Percentiles rank a stretch among this genome's conserved stretches.
phyloP scores from a whole-genome alignment of 768 basidiomycete species.

The Candolleomyces efflorescens region DNA sequence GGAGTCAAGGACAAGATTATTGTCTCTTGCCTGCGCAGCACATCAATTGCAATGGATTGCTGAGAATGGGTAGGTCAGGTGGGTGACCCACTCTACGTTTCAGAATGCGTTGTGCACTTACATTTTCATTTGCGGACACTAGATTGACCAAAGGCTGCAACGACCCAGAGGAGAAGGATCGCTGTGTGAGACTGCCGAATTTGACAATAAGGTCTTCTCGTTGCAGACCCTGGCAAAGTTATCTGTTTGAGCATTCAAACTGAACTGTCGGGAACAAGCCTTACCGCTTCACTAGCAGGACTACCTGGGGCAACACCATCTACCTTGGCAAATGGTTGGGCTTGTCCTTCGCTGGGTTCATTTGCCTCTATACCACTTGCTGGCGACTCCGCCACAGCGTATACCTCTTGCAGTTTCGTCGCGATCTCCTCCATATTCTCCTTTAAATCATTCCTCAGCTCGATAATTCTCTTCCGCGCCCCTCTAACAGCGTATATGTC shows the following conservation, averaged over 20 bases:
- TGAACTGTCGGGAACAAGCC: slow-evolving; percentile 7
- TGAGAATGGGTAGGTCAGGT: slow-evolving; percentile 21
- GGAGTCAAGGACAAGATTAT: slow-evolving; percentile 60
- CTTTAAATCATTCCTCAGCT: slow-evolving; percentile 75
- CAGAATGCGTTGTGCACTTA: slow-evolving; percentile 29
- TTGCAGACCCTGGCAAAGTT: slow-evolving; percentile 56
- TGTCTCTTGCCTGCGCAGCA: slow-evolving; percentile 46
- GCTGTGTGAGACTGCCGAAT: slow-evolving; percentile 60
- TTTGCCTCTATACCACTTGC: not conserved
- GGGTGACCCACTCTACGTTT: not conserved
- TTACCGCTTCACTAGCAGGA: slow-evolving; percentile 80
- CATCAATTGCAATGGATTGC: slow-evolving; percentile 55
- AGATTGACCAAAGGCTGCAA: slow-evolving; percentile 68
- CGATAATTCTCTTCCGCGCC: slow-evolving; percentile 74
- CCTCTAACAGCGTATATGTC: slow-evolving; percentile 76
- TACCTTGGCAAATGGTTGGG: slow-evolving; percentile 71
- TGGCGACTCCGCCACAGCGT: slow-evolving; percentile 25
- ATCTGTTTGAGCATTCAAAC: not conserved
- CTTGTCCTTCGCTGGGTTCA: slow-evolving; percentile 8
- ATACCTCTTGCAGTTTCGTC: slow-evolving; percentile 65
- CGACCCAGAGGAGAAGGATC: slow-evolving; percentile 45
- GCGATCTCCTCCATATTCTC: slow-evolving; percentile 63
- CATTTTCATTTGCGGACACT: slow-evolving; percentile 78
- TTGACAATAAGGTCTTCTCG: slow-evolving; percentile 68
- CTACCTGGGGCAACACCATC: slow-evolving; percentile 76